Conservation (phyloP, 345 rosid genomes). For the Punica granatum region DNA sequence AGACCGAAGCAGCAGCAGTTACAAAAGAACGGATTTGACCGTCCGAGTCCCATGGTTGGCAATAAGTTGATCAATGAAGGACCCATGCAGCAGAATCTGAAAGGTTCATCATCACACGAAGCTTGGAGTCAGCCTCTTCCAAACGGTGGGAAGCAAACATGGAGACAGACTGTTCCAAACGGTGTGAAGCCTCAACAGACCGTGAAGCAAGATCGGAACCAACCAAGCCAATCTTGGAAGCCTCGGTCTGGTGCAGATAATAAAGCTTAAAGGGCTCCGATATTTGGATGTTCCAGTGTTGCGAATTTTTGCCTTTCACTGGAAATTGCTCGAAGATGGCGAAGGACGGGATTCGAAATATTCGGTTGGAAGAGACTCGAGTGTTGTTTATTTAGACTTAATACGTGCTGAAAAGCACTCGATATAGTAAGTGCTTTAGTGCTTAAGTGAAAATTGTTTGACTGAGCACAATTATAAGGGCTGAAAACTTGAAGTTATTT, state of each 20-base stretch:
- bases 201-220: conserved; percentile 2
- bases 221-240: conserved; percentile 10
- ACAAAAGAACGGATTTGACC: background rate
- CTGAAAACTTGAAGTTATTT: too few relatives aligned
- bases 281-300: background rate
- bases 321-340: too few relatives aligned
- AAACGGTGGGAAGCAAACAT: background rate
- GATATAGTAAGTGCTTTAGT: too few relatives aligned
- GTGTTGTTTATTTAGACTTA: too few relatives aligned
- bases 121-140: background rate
- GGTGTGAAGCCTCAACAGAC: background rate
- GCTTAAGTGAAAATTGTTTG: too few relatives aligned
- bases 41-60: background rate
- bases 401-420: too few relatives aligned
- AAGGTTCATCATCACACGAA: background rate
- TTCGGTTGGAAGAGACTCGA: background rate
- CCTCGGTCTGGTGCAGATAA: conserved; percentile 5
- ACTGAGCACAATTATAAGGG: too few relatives aligned
- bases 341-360: background rate
- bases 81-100: background rate
- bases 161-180: background rate
- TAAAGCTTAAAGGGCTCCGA: background rate
- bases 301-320: background rate
- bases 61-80: background rate
- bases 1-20: background rate